Evolutionary conservation across 179 eudicot genomes (phyloP).

Genomic region (Spinacia oleracea): DNA sequence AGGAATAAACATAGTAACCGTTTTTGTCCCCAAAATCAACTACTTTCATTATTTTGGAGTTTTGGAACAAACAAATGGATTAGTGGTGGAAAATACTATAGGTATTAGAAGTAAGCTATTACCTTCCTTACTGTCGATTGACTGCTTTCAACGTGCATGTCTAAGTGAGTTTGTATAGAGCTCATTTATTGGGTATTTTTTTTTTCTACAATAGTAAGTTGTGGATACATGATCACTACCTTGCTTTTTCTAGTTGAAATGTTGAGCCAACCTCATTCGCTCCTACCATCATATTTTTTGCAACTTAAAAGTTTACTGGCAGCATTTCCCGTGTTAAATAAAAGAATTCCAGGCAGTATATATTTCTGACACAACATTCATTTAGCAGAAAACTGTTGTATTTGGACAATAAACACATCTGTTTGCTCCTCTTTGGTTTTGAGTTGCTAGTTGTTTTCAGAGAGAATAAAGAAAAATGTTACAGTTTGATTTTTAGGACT

Average conservation of each 20-base stretch:
- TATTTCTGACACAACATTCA: too few species aligned
- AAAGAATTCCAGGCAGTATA: too few species aligned
- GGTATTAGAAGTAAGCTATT: slow-evolving; percentile 22
- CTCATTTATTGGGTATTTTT: neutral
- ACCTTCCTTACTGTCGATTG: neutral
- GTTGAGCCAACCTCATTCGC: neutral
- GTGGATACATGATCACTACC: neutral
- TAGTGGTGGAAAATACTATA: slow-evolving; percentile 18
- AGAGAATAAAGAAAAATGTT: too few species aligned
- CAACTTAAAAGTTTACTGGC: too few species aligned
- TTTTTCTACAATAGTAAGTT: neutral
- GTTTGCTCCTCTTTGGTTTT: neutral
- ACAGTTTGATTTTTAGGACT: too few species aligned
- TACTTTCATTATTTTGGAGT: slow-evolving; percentile 12
- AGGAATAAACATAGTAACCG: too few species aligned
- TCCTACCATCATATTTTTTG: too few species aligned
- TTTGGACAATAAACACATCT: too few species aligned
- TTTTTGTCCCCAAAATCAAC: neutral
- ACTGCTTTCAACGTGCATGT: neutral
- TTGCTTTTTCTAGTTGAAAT: neutral
- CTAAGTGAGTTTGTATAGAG: neutral
- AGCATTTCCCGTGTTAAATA: too few species aligned
- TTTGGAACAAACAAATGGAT: slow-evolving; percentile 25
- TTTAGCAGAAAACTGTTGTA: too few species aligned
- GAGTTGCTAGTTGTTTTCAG: neutral